Evolutionary conservation across 805 yeast genomes (phyloP), one percentile per base, ranked within the genome.

Genomic region (Saturnispora galanensis): DNA sequence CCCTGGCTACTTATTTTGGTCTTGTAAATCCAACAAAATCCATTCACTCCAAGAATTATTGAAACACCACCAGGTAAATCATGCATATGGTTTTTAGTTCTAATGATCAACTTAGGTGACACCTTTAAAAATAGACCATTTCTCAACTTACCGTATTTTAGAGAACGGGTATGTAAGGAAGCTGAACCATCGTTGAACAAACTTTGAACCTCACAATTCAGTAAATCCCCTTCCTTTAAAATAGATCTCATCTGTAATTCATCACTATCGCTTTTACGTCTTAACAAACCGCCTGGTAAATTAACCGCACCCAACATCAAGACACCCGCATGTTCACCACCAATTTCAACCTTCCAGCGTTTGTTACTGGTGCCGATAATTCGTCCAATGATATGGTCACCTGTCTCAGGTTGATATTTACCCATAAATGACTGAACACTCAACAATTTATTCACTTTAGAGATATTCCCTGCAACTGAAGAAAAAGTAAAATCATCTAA

Each of bases 271-370:
- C 89, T 79, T 61, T 94, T 93, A 57, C 98, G 76, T 64, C 98
- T 76, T 55, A 93, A 67, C 2, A 93, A 84, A 45, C 99, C 99
- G 44, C 99, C 98, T 2, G 99, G 99, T 50, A 93, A 71, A 62
- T 93, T 93, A 16, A 93, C 96, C 1, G 96, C 86, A 10, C 98
- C 98, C 46, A 94, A 71, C 87, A 86, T 82, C 49, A 93, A 66
- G 0, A 86, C 81, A 0, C 97, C 97, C 59, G 88, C 90, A 57
- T 86, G 95, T 56, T 80, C 82, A n/a, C 87, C 86, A 28, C 97
- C 97, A 51, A 93, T 87, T 55, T 90, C 96, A 12, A 93, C 97
- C 59, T 83, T 87, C 98, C 99, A 93, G 55, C 97, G 71, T 59
- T 82, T 85, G 50, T 83, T 84, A 1, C 95, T 95, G 5, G 90